Percentiles rank a stretch among this genome's conserved stretches.
Conservation (phyloP, 2,329 filamentous ascomycete genomes). For the Neoarthrinium moseri region DNA sequence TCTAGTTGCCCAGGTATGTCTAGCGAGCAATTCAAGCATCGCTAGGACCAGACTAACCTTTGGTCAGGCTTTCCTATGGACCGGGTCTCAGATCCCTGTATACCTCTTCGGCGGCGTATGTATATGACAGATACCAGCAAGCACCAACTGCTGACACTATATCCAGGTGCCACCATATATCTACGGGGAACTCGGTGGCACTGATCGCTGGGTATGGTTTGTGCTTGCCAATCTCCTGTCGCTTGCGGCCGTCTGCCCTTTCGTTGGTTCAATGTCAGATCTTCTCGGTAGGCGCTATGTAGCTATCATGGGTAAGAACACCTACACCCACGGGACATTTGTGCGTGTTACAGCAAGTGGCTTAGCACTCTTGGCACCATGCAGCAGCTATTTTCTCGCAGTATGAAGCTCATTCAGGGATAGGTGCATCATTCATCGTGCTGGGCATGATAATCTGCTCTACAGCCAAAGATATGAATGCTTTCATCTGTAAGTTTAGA, state of each 20-base stretch:
- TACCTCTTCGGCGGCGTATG: conserved; percentile 39
- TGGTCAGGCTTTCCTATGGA: conserved; percentile 57
- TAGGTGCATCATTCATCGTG: conserved; percentile 3
- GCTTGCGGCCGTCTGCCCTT: conserved; percentile 56
- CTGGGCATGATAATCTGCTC: conserved; percentile 60
- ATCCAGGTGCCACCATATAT: conserved; percentile 49
- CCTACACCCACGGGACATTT: no score
- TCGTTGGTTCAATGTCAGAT: conserved; percentile 67
- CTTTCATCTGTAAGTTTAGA: conserved; percentile 53
- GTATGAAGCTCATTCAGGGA: not conserved
- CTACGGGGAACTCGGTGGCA: conserved; percentile 59
- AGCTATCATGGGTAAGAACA: conserved; percentile 47
- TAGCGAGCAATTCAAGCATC: conserved; percentile 47
- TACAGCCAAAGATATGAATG: conserved; percentile 57
- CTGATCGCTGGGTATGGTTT: conserved; percentile 62
- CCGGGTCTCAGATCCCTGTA: conserved; percentile 57
- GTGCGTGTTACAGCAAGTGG: no score
- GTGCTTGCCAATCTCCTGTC: conserved; percentile 53
- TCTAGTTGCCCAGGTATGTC: conserved; percentile 32
- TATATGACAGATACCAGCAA: conserved; percentile 22
- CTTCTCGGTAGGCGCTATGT: conserved; percentile 61
- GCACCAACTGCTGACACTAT: conserved; percentile 17
- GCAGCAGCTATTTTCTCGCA: no score
- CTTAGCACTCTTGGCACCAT: no score
- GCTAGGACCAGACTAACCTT: conserved; percentile 15